Conservation (phyloP, 1,139 yeast species). For the Protomyces pachydermus region DNA sequence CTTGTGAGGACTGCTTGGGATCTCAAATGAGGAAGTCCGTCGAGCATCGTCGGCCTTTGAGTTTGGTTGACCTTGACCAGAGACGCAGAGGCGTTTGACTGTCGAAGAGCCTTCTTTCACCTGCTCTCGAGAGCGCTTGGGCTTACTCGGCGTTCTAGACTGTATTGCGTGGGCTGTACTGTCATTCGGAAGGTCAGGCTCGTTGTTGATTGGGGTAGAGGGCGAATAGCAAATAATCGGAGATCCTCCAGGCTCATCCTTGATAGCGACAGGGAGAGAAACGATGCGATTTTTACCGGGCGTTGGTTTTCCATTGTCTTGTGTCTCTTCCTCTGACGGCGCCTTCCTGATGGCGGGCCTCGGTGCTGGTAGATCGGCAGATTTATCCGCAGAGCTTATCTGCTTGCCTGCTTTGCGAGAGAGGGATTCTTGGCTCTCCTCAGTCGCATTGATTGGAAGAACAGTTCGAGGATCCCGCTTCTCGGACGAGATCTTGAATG, state of each 20-base stretch:
- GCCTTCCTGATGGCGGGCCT: neutral
- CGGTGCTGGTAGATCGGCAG: neutral
- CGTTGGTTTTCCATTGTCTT: neutral
- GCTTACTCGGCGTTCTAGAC: neutral
- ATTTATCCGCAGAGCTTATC: neutral
- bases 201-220: neutral
- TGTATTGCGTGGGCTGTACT: neutral
- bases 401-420: neutral
- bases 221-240: neutral
- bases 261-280: neutral
- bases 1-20: neutral
- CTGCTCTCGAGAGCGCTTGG: no score
- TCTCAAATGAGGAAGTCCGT: neutral
- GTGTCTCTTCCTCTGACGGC: neutral
- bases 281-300: neutral
- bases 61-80: no score
- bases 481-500: neutral
- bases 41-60: no score
- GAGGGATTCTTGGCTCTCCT: neutral
- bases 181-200: no score
- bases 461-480: neutral
- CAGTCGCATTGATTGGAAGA: neutral
- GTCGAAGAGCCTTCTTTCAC: neutral
- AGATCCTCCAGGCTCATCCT: neutral
- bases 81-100: neutral